Evolutionary conservation across 2,329 filamentous ascomycete species (phyloP).

Genomic region (Verticillium nubilum): DNA sequence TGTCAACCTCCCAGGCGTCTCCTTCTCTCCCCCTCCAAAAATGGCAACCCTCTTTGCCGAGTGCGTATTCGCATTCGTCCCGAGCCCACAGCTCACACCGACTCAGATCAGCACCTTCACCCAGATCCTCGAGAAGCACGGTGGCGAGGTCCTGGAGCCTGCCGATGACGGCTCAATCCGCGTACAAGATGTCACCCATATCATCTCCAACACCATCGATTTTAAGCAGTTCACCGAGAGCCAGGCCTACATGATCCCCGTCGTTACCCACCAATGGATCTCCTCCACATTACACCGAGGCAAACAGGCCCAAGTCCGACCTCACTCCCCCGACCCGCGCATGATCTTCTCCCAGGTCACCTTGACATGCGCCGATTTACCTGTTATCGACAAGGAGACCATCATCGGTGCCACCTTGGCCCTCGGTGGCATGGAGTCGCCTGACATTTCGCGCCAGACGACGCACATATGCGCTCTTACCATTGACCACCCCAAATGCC

Average conservation of each 20-base stretch:
- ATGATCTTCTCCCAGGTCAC: slow-evolving; percentile 85
- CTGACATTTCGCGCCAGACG: slow-evolving; percentile 64
- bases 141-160: slow-evolving; percentile 41
- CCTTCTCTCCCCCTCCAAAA: neutral
- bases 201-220: slow-evolving; percentile 71
- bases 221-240: slow-evolving; percentile 81
- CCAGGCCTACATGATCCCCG: slow-evolving; percentile 71
- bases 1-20: neutral
- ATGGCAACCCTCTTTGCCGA: slow-evolving; percentile 29
- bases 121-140: slow-evolving; percentile 39
- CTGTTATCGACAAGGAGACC: slow-evolving; percentile 80
- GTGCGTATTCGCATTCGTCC: slow-evolving; percentile 40
- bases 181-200: slow-evolving; percentile 46
- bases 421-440: slow-evolving; percentile 77
- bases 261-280: slow-evolving; percentile 81
- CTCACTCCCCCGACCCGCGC: slow-evolving; percentile 84
- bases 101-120: slow-evolving; percentile 38
- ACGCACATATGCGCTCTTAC: slow-evolving; percentile 87
- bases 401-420: slow-evolving; percentile 87
- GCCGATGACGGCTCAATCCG: slow-evolving; percentile 42
- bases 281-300: slow-evolving; percentile 61
- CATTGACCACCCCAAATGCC: slow-evolving; percentile 67
- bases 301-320: slow-evolving; percentile 71
- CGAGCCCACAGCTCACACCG: slow-evolving; percentile 32
- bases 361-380: slow-evolving; percentile 78